Percentiles rank a stretch among this genome's conserved stretches.
phyloP scores from a whole-genome alignment of 2,329 filamentous ascomycete species.

The Raffaelea deltoideospora region DNA sequence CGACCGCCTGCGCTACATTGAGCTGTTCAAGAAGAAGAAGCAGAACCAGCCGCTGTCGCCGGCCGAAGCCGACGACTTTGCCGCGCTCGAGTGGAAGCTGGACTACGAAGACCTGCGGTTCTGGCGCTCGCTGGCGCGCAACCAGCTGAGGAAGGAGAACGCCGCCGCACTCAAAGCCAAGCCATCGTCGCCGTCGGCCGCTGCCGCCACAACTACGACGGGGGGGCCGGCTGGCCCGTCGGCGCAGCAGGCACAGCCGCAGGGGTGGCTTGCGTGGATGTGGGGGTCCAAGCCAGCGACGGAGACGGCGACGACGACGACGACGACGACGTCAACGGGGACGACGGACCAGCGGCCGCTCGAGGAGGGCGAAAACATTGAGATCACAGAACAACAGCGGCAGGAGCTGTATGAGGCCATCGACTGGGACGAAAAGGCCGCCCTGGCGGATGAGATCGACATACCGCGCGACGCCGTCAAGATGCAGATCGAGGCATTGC shows the following conservation, averaged over 20 bases:
- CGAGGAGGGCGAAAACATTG: conserved; percentile 58
- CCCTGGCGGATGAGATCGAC: conserved; percentile 74
- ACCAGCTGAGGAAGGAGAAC: conserved; percentile 90
- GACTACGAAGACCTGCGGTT: conserved; percentile 93
- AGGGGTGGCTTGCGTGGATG: conserved; percentile 83
- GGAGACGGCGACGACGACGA: neutral
- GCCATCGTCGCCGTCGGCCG: conserved; percentile 11
- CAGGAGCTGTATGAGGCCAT: conserved; percentile 96
- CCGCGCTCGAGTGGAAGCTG: conserved; percentile 70
- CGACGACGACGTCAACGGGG: neutral
- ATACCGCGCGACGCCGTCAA: conserved; percentile 84
- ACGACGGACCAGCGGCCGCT: conserved; percentile 27
- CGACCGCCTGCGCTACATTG: conserved; percentile 76
- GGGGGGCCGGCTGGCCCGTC: too few relatives aligned
- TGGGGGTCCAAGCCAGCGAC: conserved; percentile 60
- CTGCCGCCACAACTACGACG: too few relatives aligned
- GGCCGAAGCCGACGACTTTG: conserved; percentile 57
- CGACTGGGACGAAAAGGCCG: conserved; percentile 94
- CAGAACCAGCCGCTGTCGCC: conserved; percentile 54
- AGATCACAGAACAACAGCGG: conserved; percentile 89
- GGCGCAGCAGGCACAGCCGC: conserved; percentile 44
- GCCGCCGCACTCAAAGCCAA: conserved; percentile 65
- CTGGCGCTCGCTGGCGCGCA: conserved; percentile 87
- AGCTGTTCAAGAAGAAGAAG: conserved; percentile 90
- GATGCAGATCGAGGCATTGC: conserved; percentile 77